Conservation (phyloP, 805 yeast genomes). For the Candida michaelii region DNA sequence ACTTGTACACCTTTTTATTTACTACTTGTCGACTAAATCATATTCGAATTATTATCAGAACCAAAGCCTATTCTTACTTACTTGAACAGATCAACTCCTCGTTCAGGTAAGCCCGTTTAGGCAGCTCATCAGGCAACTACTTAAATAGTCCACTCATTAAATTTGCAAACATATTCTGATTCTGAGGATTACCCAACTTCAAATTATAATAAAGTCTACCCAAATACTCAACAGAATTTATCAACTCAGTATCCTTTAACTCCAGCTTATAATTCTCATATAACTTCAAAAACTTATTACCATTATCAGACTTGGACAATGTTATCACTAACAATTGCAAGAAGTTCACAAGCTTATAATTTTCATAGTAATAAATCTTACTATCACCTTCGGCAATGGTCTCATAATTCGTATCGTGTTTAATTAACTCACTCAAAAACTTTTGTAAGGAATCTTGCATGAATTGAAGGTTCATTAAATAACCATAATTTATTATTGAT, state of each 20-base stretch:
- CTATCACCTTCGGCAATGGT: slow-evolving; percentile 14
- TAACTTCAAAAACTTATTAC: slow-evolving; percentile 55
- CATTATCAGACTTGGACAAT: slow-evolving; percentile 47
- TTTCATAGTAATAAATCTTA: slow-evolving; percentile 37
- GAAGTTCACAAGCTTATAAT: slow-evolving; percentile 58
- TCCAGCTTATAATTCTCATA: slow-evolving; percentile 47
- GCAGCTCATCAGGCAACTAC: too few species aligned
- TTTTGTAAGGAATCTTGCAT: slow-evolving; percentile 39
- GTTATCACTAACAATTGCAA: slow-evolving; percentile 64
- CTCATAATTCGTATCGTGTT: slow-evolving; percentile 15
- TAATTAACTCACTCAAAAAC: slow-evolving; percentile 18
- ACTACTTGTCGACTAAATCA: too few species aligned
- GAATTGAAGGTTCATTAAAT: slow-evolving; percentile 63
- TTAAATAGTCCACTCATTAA: slow-evolving; percentile 64
- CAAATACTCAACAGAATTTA: slow-evolving; percentile 50
- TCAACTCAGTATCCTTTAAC: slow-evolving; percentile 35
- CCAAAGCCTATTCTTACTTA: too few species aligned
- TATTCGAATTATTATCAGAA: too few species aligned
- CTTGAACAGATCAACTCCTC: too few species aligned
- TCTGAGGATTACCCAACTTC: slow-evolving; percentile 38
- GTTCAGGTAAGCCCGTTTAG: too few species aligned
- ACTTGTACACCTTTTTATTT: too few species aligned
- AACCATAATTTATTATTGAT: slow-evolving; percentile 72
- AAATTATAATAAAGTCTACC: slow-evolving; percentile 67
- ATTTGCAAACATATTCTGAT: slow-evolving; percentile 46